Percentiles rank a stretch among this genome's conserved stretches.
phyloP scores from a whole-genome alignment of 1,284 basidiomycete genomes.

The Pyrrhoderma noxium region DNA sequence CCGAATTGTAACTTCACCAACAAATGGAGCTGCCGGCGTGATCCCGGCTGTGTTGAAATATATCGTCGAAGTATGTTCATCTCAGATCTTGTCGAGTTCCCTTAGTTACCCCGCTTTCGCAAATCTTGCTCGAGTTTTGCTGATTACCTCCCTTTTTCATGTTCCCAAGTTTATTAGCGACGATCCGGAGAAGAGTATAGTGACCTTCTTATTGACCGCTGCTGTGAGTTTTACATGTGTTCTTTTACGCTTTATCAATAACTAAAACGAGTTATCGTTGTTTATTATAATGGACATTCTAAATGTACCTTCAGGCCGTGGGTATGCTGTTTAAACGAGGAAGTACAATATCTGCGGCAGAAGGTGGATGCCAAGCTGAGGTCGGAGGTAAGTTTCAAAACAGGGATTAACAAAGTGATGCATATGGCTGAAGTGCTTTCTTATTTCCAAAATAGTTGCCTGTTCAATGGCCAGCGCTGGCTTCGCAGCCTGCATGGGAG shows the following conservation, averaged over 20 bases:
- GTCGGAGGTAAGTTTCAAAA: slow-evolving; percentile 54
- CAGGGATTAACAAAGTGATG: neutral
- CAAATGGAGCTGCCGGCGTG: slow-evolving; percentile 83
- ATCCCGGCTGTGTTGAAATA: slow-evolving; percentile 91
- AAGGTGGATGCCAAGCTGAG: slow-evolving; percentile 86
- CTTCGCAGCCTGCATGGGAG: slow-evolving; percentile 90
- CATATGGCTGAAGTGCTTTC: neutral
- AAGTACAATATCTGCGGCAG: slow-evolving; percentile 93
- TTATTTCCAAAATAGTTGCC: slow-evolving; percentile 47
- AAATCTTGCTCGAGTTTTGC: neutral
- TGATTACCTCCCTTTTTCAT: slow-evolving; percentile 13
- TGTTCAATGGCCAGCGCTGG: slow-evolving; percentile 91
- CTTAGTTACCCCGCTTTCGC: neutral
- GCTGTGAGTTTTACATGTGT: slow-evolving; percentile 39
- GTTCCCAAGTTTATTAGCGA: slow-evolving; percentile 70
- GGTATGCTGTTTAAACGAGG: slow-evolving; percentile 98
- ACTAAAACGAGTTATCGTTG: neutral
- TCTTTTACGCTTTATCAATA: neutral
- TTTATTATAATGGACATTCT: slow-evolving; percentile 1
- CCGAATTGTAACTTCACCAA: slow-evolving; percentile 91
- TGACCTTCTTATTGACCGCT: slow-evolving; percentile 83
- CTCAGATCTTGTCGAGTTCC: neutral
- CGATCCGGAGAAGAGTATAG: slow-evolving; percentile 78
- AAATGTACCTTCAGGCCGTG: slow-evolving; percentile 49
- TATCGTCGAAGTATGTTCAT: slow-evolving; percentile 57